phyloP scores from a whole-genome alignment of 2,329 filamentous ascomycete genomes.

The Mycosphaerella arachidis region DNA sequence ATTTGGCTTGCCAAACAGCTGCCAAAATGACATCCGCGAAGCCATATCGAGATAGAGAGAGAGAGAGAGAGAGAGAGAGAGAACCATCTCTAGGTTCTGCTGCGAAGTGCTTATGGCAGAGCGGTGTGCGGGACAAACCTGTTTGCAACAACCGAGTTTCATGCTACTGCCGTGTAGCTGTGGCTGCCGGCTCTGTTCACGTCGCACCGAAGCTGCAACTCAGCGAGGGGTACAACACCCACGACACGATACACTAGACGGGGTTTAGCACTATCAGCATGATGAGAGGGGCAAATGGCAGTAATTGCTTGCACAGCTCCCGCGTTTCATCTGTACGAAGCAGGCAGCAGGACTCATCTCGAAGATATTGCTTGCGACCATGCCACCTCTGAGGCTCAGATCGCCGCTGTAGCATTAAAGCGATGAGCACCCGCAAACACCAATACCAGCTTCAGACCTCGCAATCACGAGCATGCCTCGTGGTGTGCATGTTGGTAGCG shows the following conservation, averaged over 20 bases:
- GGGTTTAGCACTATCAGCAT: background rate
- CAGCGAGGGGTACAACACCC: constrained; percentile 1
- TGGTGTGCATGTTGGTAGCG: constrained; percentile 5
- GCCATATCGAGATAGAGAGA: background rate
- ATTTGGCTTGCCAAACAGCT: background rate
- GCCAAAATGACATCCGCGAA: background rate
- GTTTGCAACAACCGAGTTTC: background rate
- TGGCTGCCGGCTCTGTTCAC: constrained; percentile 5
- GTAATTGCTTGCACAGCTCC: background rate
- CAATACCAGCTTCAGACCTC: background rate
- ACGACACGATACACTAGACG: background rate
- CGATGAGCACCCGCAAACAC: background rate
- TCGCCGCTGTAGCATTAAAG: background rate
- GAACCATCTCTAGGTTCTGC: background rate
- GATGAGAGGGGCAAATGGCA: background rate
- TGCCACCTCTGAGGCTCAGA: background rate
- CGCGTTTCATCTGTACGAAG: background rate
- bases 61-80: no score
- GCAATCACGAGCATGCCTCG: constrained; percentile 5
- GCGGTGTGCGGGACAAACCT: background rate
- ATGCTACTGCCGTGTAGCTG: constrained; percentile 6
- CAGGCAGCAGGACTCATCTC: background rate
- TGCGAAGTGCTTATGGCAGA: background rate
- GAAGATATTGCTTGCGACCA: background rate
- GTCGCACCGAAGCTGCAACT: constrained; percentile 3